Evolutionary conservation across 306 rosid species (phyloP).

Genomic region (Acacia acuminata): DNA sequence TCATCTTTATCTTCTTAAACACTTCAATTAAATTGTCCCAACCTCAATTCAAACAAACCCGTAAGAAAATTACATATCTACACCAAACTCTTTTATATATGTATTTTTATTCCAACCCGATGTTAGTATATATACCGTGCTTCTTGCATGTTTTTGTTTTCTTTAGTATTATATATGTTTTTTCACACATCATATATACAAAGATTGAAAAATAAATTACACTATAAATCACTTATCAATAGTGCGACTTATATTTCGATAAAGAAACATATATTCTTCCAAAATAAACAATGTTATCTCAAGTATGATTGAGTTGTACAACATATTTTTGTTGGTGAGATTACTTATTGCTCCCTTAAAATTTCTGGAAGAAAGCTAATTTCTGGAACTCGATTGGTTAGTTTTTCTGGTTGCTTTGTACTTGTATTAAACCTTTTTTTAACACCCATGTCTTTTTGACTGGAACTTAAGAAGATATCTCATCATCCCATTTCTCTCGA

Average conservation of each 20-base stretch:
- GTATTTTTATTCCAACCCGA: not conserved
- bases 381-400: not conserved
- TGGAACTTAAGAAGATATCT: not conserved
- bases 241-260: too few species aligned
- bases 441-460: slow-evolving; percentile 31
- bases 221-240: not conserved
- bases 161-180: not conserved
- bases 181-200: not conserved
- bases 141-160: not conserved
- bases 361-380: not conserved
- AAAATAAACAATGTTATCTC: not conserved
- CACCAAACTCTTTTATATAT: not conserved
- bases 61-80: not conserved
- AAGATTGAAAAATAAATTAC: not conserved
- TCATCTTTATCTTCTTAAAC: slow-evolving; percentile 14
- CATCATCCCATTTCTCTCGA: slow-evolving; percentile 7
- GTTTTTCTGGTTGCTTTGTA: slow-evolving; percentile 8
- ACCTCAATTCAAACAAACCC: not conserved
- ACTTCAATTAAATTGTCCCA: not conserved
- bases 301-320: not conserved
- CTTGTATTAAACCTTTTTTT: not conserved
- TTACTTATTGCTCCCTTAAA: not conserved
- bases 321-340: not conserved
- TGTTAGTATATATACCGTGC: not conserved
- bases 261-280: not conserved